These are phyloP conservation scores for Auriculariales sp. DNA, from an alignment of 768 basidiomycete genomes.

Conservation along the genomic window DNA sequence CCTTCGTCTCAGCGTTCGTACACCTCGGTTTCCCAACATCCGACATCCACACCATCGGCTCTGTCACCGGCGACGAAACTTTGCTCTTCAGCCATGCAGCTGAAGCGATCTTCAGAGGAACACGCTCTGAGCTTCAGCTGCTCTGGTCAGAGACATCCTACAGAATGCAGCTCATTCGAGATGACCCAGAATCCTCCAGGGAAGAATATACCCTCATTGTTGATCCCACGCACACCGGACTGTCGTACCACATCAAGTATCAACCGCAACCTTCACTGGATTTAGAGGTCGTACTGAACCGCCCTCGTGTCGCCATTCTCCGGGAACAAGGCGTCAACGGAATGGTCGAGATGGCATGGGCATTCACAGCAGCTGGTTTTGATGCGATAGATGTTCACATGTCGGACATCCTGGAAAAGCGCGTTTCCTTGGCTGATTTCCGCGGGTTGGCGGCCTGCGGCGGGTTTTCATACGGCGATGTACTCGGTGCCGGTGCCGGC, in stretches of 20 bases:
- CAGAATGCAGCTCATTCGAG: slow-evolving; percentile 79
- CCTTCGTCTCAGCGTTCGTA: slow-evolving; percentile 46
- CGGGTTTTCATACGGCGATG: slow-evolving; percentile 98
- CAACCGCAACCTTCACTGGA: slow-evolving; percentile 15
- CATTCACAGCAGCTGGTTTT: slow-evolving; percentile 88
- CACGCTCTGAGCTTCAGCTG: slow-evolving; percentile 59
- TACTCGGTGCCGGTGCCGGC: slow-evolving; percentile 91
- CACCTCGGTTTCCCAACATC: slow-evolving; percentile 60
- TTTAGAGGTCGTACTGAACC: slow-evolving; percentile 22
- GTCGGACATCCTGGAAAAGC: slow-evolving; percentile 82
- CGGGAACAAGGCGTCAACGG: slow-evolving; percentile 99
- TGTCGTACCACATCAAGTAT: slow-evolving; percentile 69
- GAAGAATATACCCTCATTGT: slow-evolving; percentile 74
- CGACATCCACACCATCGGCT: slow-evolving; percentile 67
- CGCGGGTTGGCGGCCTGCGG: slow-evolving; percentile 90
- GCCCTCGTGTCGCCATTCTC: slow-evolving; percentile 86
- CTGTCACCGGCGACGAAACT: slow-evolving; percentile 44
- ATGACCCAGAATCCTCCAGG: slow-evolving; percentile 59
- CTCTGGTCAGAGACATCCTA: slow-evolving; percentile 93
- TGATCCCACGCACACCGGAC: slow-evolving; percentile 39
- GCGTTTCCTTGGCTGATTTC: slow-evolving; percentile 48
- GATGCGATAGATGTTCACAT: slow-evolving; percentile 95
- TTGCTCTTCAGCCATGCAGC: slow-evolving; percentile 45
- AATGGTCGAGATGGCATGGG: slow-evolving; percentile 97
- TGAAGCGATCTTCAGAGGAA: slow-evolving; percentile 42